These are phyloP conservation scores for Ilex aquifolium DNA, from an alignment of 257 asterid genomes.

Conservation along the genomic window DNA sequence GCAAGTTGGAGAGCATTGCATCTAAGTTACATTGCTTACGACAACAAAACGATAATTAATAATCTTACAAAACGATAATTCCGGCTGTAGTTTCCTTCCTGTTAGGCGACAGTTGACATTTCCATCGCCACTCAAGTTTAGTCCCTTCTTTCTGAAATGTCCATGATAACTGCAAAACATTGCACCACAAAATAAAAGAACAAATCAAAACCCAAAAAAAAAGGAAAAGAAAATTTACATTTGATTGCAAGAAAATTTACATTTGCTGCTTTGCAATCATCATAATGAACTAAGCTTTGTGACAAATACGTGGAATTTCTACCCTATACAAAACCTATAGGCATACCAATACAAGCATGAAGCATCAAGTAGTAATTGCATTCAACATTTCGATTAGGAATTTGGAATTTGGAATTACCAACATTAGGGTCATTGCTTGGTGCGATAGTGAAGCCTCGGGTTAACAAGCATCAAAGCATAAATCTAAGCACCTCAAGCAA, in stretches of 20 bases:
- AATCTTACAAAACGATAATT: slow-evolving; percentile 74
- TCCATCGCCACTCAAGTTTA: slow-evolving; percentile 98
- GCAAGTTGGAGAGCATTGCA: background rate
- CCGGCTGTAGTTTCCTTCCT: slow-evolving; percentile 60
- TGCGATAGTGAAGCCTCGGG: background rate
- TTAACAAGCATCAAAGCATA: background rate
- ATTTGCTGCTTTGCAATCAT: too few relatives aligned
- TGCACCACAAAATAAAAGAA: background rate
- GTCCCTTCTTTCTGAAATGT: slow-evolving; percentile 88
- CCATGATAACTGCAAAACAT: slow-evolving; percentile 63
- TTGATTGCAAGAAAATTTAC: too few relatives aligned
- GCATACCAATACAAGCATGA: too few relatives aligned
- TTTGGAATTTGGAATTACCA: too few relatives aligned
- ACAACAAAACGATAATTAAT: background rate
- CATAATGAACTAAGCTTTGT: too few relatives aligned
- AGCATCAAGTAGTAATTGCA: too few relatives aligned
- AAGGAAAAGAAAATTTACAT: too few relatives aligned
- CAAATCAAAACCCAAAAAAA: background rate
- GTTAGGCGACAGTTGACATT: slow-evolving; percentile 57
- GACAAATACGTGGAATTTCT: too few relatives aligned
- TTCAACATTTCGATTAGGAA: too few relatives aligned
- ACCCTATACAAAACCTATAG: background rate
- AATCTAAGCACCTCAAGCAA: too few relatives aligned
- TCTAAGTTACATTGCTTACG: background rate
- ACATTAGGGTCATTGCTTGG: background rate